These are phyloP conservation scores for Lachancea lanzarotensis DNA, from an alignment of 805 yeast species.

Conservation along the genomic window DNA sequence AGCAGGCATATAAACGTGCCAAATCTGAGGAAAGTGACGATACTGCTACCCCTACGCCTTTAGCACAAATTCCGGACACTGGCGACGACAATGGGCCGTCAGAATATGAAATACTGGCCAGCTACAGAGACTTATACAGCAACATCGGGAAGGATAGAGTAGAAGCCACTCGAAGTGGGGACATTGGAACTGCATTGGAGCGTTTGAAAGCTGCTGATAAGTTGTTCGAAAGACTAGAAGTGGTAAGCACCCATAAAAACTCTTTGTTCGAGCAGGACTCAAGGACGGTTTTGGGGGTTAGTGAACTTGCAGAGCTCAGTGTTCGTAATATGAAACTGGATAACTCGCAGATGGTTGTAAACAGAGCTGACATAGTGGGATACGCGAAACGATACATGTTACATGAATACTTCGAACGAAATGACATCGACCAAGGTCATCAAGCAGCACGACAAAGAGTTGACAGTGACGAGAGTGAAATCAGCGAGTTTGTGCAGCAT, in stretches of 20 bases:
- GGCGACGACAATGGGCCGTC: not conserved
- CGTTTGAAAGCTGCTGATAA: slow-evolving; percentile 42
- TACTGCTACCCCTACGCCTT: not conserved
- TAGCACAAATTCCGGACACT: not conserved
- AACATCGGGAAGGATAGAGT: slow-evolving; percentile 37
- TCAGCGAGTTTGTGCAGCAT: slow-evolving; percentile 16
- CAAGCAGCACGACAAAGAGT: not conserved
- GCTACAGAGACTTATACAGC: slow-evolving; percentile 29
- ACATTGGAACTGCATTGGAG: slow-evolving; percentile 41
- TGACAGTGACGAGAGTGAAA: not conserved
- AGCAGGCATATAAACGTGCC: not conserved
- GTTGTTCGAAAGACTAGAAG: slow-evolving; percentile 40
- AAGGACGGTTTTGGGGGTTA: slow-evolving; percentile 51
- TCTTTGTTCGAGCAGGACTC: slow-evolving; percentile 55
- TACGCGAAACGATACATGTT: slow-evolving; percentile 36
- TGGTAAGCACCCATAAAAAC: slow-evolving; percentile 32
- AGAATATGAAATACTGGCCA: slow-evolving; percentile 29
- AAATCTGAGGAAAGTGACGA: not conserved
- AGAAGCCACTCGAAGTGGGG: slow-evolving; percentile 52
- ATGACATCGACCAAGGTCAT: slow-evolving; percentile 11
- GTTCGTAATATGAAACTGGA: slow-evolving; percentile 57
- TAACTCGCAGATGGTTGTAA: slow-evolving; percentile 44
- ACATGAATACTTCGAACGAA: slow-evolving; percentile 23
- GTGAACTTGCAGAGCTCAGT: slow-evolving; percentile 58
- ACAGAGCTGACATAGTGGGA: slow-evolving; percentile 41